Conservation (phyloP, 2,329 filamentous ascomycete species). For the Cercospora sojina region DNA sequence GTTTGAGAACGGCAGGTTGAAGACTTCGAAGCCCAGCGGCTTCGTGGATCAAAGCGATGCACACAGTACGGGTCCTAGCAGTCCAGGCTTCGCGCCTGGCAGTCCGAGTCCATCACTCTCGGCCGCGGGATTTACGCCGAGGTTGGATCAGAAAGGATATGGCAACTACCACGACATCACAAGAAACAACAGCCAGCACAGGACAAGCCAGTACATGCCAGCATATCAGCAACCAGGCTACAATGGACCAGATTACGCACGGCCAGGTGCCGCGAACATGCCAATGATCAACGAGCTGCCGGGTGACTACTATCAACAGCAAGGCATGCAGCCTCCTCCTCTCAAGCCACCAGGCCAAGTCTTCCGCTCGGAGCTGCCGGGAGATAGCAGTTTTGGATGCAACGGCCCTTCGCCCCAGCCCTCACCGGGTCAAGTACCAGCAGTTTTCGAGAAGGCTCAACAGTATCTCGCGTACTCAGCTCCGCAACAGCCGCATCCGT, state of each 20-base stretch:
- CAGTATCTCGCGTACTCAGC: constrained; percentile 25
- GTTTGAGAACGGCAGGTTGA: constrained; percentile 64
- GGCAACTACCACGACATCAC: constrained; percentile 35
- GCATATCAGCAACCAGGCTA: constrained; percentile 33
- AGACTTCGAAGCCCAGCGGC: constrained; percentile 55
- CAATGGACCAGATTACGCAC: constrained; percentile 26
- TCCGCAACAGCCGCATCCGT: constrained; percentile 18
- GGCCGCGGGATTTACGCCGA: constrained; percentile 15
- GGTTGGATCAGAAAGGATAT: constrained; percentile 31
- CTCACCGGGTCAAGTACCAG: constrained; percentile 18
- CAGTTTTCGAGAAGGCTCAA: constrained; percentile 15
- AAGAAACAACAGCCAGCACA: constrained; percentile 20
- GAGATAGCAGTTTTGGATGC: constrained; percentile 26
- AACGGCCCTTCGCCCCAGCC: constrained; percentile 22
- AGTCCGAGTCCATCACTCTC: constrained; percentile 24
- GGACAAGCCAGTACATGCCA: constrained; percentile 27
- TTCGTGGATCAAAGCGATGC: constrained; percentile 25
- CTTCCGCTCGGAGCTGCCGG: constrained; percentile 34
- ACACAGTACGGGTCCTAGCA: constrained; percentile 6
- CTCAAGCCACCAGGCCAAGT: constrained; percentile 25
- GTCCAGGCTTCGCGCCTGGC: constrained; percentile 20
- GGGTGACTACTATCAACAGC: constrained; percentile 40
- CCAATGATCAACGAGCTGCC: constrained; percentile 43
- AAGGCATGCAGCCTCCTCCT: constrained; percentile 27
- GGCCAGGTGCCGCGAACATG: constrained; percentile 30